Evolutionary conservation across 208 protist genomes (phyloP), one percentile per base, ranked within the genome.

Genomic region (Herpetomonas tarakana): DNA sequence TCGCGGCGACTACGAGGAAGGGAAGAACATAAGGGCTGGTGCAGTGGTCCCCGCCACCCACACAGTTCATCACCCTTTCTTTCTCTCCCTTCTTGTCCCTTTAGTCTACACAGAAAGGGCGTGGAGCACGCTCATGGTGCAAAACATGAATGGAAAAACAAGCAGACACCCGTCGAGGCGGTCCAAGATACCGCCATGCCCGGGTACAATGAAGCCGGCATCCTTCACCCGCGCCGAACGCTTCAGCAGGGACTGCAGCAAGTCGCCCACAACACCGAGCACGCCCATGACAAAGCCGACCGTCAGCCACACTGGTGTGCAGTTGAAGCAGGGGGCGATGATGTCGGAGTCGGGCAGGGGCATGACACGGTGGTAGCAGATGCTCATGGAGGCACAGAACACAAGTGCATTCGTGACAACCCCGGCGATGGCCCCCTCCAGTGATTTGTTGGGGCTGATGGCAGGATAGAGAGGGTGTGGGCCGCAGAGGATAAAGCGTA

Each of bases 161-260:
- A 95, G 46, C 12, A 97, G 73, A 56, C 92, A 67, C 24, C 89
- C 89, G 54, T 96, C 89, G 38, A 97, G 76, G 57, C 89, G 76
- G 58, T 97, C 90, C n/a, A 97, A 76, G 39, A 96, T 77, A 29
- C 90, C 92, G 51, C 92, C 90, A 59, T 97, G 90, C 2, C 88
- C 92, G 27, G 88, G 90, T 19, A 97, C 79, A 44, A 92, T 81
- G 29, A 78, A 65, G 4, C 90, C 90, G 4, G 84, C 68, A 50
- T 97, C 92, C 67, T 97, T 97, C 39, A 97, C 76, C 6, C 66
- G 63, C 3, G 86, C 87, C 14, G 74, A 65, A 49, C 92, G 83
- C 79, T 97, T 97, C 21, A 96, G 61, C 7, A 96, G 70, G 4
- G 88, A 95, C 69, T 97, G 85, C 22, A 92, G 59, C 39, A 97